Evolutionary conservation across 805 yeast genomes (phyloP).

Genomic region (Metschnikowia borealis): DNA sequence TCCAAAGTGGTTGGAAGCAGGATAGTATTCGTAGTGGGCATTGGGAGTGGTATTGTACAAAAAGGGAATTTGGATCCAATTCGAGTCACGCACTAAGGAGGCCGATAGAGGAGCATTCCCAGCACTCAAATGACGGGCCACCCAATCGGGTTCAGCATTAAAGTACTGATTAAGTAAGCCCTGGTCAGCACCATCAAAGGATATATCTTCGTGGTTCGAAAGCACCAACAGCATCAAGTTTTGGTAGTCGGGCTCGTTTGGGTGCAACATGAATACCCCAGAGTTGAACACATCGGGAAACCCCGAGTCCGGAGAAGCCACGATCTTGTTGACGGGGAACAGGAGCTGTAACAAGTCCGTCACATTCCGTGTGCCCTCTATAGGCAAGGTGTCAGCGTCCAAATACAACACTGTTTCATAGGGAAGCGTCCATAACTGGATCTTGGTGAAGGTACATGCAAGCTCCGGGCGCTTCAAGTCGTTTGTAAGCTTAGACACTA

Average conservation of each 20-base stretch:
- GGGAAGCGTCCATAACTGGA: constrained; percentile 18
- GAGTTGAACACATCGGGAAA: constrained; percentile 21
- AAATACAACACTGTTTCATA: constrained; percentile 19
- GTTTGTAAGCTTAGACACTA: constrained; percentile 22
- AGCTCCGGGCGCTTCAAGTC: constrained; percentile 29
- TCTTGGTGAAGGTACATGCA: constrained; percentile 17
- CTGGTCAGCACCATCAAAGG: constrained; percentile 90
- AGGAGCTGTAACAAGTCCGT: constrained; percentile 24
- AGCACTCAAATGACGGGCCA: constrained; percentile 14
- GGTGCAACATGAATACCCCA: constrained; percentile 18
- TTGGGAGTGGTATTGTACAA: constrained; percentile 75
- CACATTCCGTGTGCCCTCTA: constrained; percentile 18
- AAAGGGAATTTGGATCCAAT: constrained; percentile 77
- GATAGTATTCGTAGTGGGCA: constrained; percentile 62
- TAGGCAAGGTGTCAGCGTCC: constrained; percentile 19
- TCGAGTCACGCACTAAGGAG: constrained; percentile 12
- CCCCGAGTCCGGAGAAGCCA: constrained; percentile 21
- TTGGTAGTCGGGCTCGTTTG: constrained; percentile 12
- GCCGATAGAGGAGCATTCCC: constrained; percentile 1
- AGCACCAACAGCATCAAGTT: constrained; percentile 30
- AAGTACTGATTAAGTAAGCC: constrained; percentile 81
- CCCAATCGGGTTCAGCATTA: constrained; percentile 41
- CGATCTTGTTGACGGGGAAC: constrained; percentile 13
- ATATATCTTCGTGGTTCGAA: constrained; percentile 16
- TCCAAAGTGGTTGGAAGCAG: constrained; percentile 57